Conservation (phyloP, 148 eudicot genomes). For the Persicaria maculosa region DNA sequence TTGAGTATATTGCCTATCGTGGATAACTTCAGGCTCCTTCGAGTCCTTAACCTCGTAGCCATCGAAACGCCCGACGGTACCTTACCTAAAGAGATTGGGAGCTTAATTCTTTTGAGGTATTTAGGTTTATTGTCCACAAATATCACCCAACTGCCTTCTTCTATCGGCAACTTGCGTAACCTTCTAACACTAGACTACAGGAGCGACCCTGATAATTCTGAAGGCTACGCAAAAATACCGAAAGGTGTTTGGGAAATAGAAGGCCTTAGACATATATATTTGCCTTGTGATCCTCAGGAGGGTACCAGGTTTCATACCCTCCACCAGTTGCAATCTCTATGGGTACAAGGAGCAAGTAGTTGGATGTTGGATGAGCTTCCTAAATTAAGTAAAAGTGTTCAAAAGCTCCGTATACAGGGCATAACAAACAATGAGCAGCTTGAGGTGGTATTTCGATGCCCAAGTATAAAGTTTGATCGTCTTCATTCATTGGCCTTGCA, state of each 20-base stretch:
- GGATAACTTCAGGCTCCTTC: background rate
- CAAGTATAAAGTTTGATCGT: background rate
- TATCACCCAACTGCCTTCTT: no score
- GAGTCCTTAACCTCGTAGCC: conserved; percentile 22
- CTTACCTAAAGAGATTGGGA: conserved; percentile 20
- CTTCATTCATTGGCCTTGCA: conserved; percentile 20
- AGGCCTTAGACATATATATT: no score
- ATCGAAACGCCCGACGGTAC: conserved; percentile 9
- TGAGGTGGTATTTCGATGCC: conserved; percentile 14
- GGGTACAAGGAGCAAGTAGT: conserved; percentile 20
- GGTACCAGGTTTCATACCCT: conserved; percentile 9
- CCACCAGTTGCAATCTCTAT: conserved; percentile 15
- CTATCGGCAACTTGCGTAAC: no score
- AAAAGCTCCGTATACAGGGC: conserved; percentile 19
- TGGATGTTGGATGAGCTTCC: conserved; percentile 16
- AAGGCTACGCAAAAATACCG: conserved; percentile 11
- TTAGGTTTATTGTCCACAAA: conserved; percentile 14
- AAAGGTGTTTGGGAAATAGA: no score
- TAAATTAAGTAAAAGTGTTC: no score
- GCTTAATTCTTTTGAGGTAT: conserved; percentile 24
- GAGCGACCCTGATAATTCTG: conserved; percentile 15
- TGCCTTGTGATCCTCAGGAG: no score
- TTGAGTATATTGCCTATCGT: conserved; percentile 13
- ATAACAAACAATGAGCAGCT: conserved; percentile 21
- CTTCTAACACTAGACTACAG: conserved; percentile 21